phyloP scores from a whole-genome alignment of 371 early-diverging fungal genomes.

The Rhizopus microsporus region DNA sequence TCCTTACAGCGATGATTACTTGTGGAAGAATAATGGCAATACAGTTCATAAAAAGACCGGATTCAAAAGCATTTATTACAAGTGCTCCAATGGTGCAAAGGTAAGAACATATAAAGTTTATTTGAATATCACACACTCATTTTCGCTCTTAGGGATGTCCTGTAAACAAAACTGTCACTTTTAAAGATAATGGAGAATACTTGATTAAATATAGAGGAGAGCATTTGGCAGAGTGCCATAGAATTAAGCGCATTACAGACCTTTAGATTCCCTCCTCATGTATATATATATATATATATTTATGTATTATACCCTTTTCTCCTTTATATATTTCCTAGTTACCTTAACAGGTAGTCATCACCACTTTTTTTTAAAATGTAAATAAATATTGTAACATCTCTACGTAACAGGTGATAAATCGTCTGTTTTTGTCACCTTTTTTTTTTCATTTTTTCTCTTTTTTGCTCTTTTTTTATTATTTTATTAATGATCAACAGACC shows the following conservation, averaged over 20 bases:
- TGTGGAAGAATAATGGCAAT: constrained; percentile 65
- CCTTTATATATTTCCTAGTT: background rate
- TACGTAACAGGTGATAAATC: constrained; percentile 13
- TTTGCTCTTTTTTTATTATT: constrained; percentile 15
- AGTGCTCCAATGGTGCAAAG: constrained; percentile 46
- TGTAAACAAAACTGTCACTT: constrained; percentile 60
- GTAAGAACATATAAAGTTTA: constrained; percentile 7
- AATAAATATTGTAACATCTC: background rate
- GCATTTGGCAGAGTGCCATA: constrained; percentile 47
- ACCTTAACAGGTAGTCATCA: background rate
- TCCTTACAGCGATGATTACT: constrained; percentile 49
- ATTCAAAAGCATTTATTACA: constrained; percentile 56
- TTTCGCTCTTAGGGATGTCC: constrained; percentile 26
- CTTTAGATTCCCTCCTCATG: constrained; percentile 6
- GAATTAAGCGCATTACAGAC: constrained; percentile 34
- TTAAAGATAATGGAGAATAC: constrained; percentile 51
- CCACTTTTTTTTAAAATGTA: background rate
- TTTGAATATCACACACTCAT: background rate
- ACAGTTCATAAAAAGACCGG: constrained; percentile 57
- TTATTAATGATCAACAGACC: constrained; percentile 35
- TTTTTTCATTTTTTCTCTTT: constrained; percentile 19
- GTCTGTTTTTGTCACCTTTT: background rate
- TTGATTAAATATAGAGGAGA: constrained; percentile 56
- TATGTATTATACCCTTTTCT: constrained; percentile 3
- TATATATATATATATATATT: background rate